Percentiles rank a stretch among this genome's conserved stretches.
phyloP scores from a whole-genome alignment of 2,329 filamentous ascomycete species.

The Scedosporium aurantiacum region DNA sequence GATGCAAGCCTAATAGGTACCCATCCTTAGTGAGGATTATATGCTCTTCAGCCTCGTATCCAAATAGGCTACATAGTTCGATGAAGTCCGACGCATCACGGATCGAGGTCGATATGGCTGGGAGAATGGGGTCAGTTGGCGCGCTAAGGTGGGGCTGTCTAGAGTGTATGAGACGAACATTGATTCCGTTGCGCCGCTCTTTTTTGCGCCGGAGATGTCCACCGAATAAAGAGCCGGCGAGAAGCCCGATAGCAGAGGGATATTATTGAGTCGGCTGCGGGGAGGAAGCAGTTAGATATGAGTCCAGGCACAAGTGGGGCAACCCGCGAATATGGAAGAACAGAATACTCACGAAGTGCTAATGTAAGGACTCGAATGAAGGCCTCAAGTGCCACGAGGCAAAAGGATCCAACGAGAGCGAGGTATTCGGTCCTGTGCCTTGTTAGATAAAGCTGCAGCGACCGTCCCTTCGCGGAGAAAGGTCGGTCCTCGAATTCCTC shows the following conservation, averaged over 20 bases:
- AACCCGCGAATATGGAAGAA: background rate
- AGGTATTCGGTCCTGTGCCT: conserved; percentile 66
- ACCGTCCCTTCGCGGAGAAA: conserved; percentile 6
- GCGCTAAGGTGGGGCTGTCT: conserved; percentile 22
- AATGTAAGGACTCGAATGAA: conserved; percentile 78
- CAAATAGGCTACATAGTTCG: conserved; percentile 83
- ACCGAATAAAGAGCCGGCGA: conserved; percentile 68
- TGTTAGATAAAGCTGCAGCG: conserved; percentile 1
- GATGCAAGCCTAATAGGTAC: conserved; percentile 81
- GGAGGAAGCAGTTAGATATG: conserved; percentile 1
- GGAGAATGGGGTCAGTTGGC: conserved; percentile 42
- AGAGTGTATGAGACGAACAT: conserved; percentile 25
- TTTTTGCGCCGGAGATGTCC: conserved; percentile 60
- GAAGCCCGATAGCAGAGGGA: conserved; percentile 73
- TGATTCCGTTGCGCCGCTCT: conserved; percentile 58
- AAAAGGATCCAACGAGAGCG: conserved; percentile 71
- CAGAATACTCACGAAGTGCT: conserved; percentile 63
- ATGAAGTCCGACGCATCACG: conserved; percentile 84
- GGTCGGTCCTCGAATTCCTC: too few relatives aligned
- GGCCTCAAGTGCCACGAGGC: conserved; percentile 72
- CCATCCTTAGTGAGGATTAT: conserved; percentile 91
- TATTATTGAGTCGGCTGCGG: conserved; percentile 64
- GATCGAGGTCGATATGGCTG: conserved; percentile 63
- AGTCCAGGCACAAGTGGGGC: background rate
- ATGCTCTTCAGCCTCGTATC: conserved; percentile 92